Evolutionary conservation across 2,329 filamentous ascomycete genomes (phyloP), one percentile per base, ranked within the genome.

Genomic region (Paraphoma sp.): DNA sequence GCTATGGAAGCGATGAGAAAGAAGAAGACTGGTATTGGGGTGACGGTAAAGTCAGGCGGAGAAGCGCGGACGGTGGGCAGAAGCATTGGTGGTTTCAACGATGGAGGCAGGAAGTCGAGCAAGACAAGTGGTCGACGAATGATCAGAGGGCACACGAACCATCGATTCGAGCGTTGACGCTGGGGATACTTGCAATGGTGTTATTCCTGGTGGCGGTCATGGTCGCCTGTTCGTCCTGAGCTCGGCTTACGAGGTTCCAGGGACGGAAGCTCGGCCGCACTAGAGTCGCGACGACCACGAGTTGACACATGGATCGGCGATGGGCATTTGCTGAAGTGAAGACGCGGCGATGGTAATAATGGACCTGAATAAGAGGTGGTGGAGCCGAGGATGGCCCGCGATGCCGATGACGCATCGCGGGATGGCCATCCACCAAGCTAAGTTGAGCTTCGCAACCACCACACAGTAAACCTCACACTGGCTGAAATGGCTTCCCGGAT

Each of bases 401-500:
- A 8, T 42, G 40, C 14, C 11, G 40, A 17, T 42, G 40, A 36
- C 17, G 6, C 3, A 18, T 16, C 18, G 17, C 43, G 6, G 5
- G 12, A 23, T 28, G 16, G 16, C n/a, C 6, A 7, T 12, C 16
- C 18, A 7, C 43, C 43, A 14, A 45, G 43, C 6, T 45, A 28
- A 33, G 14, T 11, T 7, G 16, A 18, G 33, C 36, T 29, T 17
- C 28, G 40, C 28, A 29, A 23, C 43, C n/a, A 11, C n/a, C n/a
- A n/a, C n/a, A n/a, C n/a, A n/a, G n/a, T n/a, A n/a, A n/a, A n/a
- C n/a, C n/a, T n/a, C 45, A 23, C 33, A 47, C 65, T 65, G 63
- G 48, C 53, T 53, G 62, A 69, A 12, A 76, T 76, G 70, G 58
- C 70, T 38, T 64, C 62, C 45, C 63, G 70, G 8, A 60, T 76